Evolutionary conservation across 2,329 filamentous ascomycete species (phyloP).

Genomic region (Colletotrichum nymphaeae): DNA sequence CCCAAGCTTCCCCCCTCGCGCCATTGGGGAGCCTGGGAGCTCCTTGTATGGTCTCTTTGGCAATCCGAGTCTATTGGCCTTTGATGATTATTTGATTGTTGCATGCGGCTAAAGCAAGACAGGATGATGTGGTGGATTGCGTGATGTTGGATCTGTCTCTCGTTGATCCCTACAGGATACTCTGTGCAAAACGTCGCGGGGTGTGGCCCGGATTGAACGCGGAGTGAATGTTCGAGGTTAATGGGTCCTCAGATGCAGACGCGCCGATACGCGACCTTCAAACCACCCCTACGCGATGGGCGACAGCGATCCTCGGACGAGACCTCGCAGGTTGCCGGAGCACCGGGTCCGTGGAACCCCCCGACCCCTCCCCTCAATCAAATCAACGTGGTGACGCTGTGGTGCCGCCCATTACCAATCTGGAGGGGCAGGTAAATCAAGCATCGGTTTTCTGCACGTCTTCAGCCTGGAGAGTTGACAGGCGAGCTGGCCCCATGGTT

Average conservation of each 20-base stretch:
- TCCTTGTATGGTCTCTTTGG: neutral
- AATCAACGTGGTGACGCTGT: conserved; percentile 8
- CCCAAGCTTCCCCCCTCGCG: neutral
- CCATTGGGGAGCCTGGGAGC: conserved; percentile 4
- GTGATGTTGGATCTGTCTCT: conserved; percentile 6
- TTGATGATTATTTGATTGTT: neutral
- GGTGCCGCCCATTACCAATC: neutral
- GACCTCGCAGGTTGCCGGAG: conserved; percentile 8
- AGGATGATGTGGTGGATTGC: conserved; percentile 10
- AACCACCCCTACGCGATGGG: conserved; percentile 26
- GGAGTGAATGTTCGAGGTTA: conserved; percentile 9
- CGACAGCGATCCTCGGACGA: conserved; percentile 17
- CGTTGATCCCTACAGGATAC: neutral
- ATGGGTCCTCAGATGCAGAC: conserved; percentile 8
- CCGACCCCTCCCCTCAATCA: conserved; percentile 6
- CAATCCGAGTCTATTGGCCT: neutral
- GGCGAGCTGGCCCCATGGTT: neutral
- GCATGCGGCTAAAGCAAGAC: conserved; percentile 29
- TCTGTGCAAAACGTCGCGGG: conserved; percentile 2
- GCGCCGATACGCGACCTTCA: conserved; percentile 31
- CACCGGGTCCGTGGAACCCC: conserved; percentile 28
- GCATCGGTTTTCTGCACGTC: conserved; percentile 22
- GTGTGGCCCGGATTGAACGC: conserved; percentile 1
- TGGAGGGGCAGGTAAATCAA: conserved; percentile 2
- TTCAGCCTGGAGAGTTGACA: neutral